Conservation (phyloP, 2,329 filamentous ascomycete species). For the Hypoxylon sp. region DNA sequence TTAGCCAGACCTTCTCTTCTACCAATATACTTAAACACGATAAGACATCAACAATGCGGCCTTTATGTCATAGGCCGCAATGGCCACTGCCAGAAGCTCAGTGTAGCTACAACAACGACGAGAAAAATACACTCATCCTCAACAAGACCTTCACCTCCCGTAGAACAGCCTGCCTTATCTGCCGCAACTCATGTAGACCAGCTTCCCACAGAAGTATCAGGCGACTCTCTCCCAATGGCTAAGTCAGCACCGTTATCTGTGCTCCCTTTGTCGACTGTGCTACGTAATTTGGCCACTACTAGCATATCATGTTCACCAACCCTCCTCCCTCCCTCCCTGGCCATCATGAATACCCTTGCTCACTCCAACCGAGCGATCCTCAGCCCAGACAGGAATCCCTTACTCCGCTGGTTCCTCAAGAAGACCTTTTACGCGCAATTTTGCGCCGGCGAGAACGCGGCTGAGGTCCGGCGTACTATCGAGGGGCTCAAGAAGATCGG, state of each 20-base stretch:
- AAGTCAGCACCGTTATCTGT: constrained; percentile 67
- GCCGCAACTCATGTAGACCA: constrained; percentile 32
- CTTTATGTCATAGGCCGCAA: constrained; percentile 41
- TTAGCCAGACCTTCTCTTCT: constrained; percentile 45
- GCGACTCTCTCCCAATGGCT: constrained; percentile 34
- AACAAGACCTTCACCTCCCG: constrained; percentile 40
- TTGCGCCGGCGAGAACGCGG: constrained; percentile 81
- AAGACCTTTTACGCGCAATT: constrained; percentile 92
- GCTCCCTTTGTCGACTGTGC: constrained; percentile 73
- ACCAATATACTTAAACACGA: constrained; percentile 38
- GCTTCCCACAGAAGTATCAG: constrained; percentile 38
- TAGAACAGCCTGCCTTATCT: constrained; percentile 36
- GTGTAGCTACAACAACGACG: constrained; percentile 32
- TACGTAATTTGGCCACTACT: constrained; percentile 77
- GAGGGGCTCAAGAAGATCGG: constrained; percentile 77
- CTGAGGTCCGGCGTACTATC: constrained; percentile 76
- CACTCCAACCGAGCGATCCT: constrained; percentile 75
- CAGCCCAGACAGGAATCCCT: constrained; percentile 79
- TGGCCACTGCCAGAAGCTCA: constrained; percentile 34
- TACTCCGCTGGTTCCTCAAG: constrained; percentile 78
- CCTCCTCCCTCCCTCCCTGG: constrained; percentile 77
- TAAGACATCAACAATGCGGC: constrained; percentile 38
- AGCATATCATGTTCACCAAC: constrained; percentile 77
- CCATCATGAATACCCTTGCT: constrained; percentile 76
- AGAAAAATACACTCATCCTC: constrained; percentile 49